Evolutionary conservation across 148 eudicot genomes (phyloP), one percentile per base, ranked within the genome.

Genomic region (Silene latifolia): DNA sequence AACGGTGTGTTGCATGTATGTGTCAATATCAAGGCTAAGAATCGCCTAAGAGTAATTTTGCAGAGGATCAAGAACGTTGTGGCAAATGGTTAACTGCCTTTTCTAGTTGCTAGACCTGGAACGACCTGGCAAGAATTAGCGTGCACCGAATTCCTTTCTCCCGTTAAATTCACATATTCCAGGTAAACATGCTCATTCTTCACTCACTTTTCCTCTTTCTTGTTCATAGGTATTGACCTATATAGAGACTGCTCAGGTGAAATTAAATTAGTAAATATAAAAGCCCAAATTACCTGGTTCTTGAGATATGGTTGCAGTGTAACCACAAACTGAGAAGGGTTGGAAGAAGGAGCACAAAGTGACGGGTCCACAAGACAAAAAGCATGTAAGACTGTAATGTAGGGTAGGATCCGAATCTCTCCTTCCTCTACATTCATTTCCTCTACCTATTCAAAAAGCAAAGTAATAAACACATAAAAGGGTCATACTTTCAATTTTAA

Each of bases 251-350:
- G 23, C 73, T 15, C 24, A 20, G 39, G 63, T 12, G 13, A 48
- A 48, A 25, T 35, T 8, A 24, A 32, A 10, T 4, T 6, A 12
- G 29, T n/a, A 46, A 25, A 35, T 1, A 66, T 8, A 21, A 47
- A 72, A 66, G 70, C 54, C 21, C 62, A 64, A 24, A 29, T 82
- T 64, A 95, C 99, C 99, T 92, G 99, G 85, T 78, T 90, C 85
- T 90, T 95, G 35, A 95, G 85, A 80, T 95, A 95, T 74, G 99
- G 97, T 81, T 95, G 97, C 80, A 95, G 83, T 54, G 99, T 95
- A 70, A 92, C 90, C 72, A 92, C 91, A 82, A 95, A 95, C 82
- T 95, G 92, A 57, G 99, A 90, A 76, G 99, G 97, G 88, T 92
- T 92, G 64, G 97, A 89, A 83, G 99, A 89, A 56, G 99, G 99